phyloP scores from a whole-genome alignment of 805 yeast genomes.

The Jamesozyma gamospora region DNA sequence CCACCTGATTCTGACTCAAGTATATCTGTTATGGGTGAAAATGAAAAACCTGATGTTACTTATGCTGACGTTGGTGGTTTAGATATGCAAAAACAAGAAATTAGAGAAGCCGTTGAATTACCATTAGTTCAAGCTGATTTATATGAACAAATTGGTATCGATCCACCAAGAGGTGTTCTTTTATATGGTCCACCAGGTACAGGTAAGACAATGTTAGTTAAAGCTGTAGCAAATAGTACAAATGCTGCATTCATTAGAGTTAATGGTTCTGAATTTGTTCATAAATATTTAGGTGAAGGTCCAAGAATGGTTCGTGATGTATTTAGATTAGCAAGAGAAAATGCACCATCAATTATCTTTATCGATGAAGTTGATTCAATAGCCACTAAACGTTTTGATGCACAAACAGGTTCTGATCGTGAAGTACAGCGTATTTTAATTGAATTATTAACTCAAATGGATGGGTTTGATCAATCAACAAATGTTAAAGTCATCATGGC shows the following conservation, averaged over 20 bases:
- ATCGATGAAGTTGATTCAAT: slow-evolving; percentile 98
- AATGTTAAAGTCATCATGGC: slow-evolving; percentile 99
- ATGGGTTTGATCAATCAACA: slow-evolving; percentile 92
- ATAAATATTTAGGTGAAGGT: slow-evolving; percentile 97
- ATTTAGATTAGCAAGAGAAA: slow-evolving; percentile 92
- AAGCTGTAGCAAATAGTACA: slow-evolving; percentile 95
- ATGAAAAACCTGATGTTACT: slow-evolving; percentile 84
- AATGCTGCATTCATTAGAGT: slow-evolving; percentile 95
- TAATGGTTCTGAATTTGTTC: slow-evolving; percentile 96
- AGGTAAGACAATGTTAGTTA: slow-evolving; percentile 97
- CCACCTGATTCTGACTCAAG: slow-evolving; percentile 99
- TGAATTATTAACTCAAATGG: slow-evolving; percentile 96
- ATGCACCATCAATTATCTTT: slow-evolving; percentile 92
- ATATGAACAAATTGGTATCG: slow-evolving; percentile 95
- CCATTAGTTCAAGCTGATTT: slow-evolving; percentile 94
- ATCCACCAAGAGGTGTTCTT: slow-evolving; percentile 96
- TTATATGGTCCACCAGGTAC: slow-evolving; percentile 99
- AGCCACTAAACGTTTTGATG: slow-evolving; percentile 98
- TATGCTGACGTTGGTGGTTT: slow-evolving; percentile 98
- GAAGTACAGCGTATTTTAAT: slow-evolving; percentile 97
- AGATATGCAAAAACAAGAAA: slow-evolving; percentile 98
- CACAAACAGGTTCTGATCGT: slow-evolving; percentile 99
- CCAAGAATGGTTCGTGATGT: slow-evolving; percentile 99
- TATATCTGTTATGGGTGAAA: slow-evolving; percentile 87
- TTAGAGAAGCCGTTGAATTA: slow-evolving; percentile 94